phyloP scores from a whole-genome alignment of 257 asterid species.

The Solanum sitiens region DNA sequence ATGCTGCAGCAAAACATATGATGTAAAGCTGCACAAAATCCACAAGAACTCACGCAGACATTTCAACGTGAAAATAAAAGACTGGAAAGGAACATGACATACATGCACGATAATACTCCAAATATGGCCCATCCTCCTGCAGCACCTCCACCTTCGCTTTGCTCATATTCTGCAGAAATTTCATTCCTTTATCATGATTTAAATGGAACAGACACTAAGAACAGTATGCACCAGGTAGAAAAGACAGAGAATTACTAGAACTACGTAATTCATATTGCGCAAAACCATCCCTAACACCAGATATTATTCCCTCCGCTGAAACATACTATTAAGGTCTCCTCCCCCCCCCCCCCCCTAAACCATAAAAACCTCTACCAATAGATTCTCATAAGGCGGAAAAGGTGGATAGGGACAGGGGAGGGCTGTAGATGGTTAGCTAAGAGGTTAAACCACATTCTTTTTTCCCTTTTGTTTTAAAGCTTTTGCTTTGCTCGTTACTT shows the following conservation, averaged over 20 bases:
- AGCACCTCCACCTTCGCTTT: conserved; percentile 42
- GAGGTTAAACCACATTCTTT: neutral
- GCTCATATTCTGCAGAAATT: conserved; percentile 37
- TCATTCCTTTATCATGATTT: neutral
- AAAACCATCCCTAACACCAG: neutral
- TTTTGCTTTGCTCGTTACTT: neutral
- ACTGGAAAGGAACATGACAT: conserved; percentile 14
- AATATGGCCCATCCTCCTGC: conserved; percentile 82
- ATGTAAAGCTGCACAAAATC: neutral
- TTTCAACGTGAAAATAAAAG: neutral
- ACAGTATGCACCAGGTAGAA: neutral
- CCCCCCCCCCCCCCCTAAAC: no score
- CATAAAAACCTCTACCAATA: neutral
- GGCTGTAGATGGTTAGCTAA: neutral
- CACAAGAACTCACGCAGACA: neutral
- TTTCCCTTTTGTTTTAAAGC: neutral
- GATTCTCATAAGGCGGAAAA: neutral
- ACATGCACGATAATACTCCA: conserved; percentile 83
- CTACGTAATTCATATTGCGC: neutral
- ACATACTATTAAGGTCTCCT: neutral
- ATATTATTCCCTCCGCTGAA: neutral
- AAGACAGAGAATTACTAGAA: neutral
- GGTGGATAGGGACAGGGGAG: neutral
- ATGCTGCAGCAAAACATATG: neutral
- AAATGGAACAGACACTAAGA: neutral